These are phyloP conservation scores for Hermanozyma aechmeae DNA, from an alignment of 805 yeast species.

Conservation along the genomic window DNA sequence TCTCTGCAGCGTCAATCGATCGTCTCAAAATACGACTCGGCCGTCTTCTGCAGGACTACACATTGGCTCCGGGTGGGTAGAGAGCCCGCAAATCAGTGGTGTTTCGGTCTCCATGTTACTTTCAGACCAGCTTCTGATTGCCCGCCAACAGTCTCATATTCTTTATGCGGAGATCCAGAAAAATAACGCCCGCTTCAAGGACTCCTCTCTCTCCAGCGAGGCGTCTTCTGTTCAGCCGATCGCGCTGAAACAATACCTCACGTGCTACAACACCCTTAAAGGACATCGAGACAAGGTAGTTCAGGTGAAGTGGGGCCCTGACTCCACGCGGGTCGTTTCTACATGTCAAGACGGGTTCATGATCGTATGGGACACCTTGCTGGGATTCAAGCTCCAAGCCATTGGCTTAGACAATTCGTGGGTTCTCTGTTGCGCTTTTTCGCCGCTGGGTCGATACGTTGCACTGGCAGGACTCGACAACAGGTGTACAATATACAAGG, in stretches of 20 bases:
- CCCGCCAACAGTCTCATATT: constrained; percentile 37
- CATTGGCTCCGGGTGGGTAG: no score
- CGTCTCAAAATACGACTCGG: no score
- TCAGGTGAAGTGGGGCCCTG: constrained; percentile 58
- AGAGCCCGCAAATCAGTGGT: no score
- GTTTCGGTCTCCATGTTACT: no score
- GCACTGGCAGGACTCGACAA: constrained; percentile 85
- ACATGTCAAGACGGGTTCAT: constrained; percentile 85
- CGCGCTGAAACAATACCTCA: constrained; percentile 17
- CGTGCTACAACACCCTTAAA: constrained; percentile 28
- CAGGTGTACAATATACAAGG: constrained; percentile 59
- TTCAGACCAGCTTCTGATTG: constrained; percentile 9
- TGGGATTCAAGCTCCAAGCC: constrained; percentile 64
- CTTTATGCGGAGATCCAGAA: constrained; percentile 43
- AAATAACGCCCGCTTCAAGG: constrained; percentile 32
- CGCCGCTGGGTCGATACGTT: constrained; percentile 55
- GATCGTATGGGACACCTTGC: constrained; percentile 72
- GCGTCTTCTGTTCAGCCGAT: constrained; percentile 23
- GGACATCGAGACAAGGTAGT: constrained; percentile 74
- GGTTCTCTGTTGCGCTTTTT: constrained; percentile 67
- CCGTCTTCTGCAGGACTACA: no score
- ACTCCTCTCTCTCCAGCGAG: constrained; percentile 35
- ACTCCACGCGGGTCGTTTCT: constrained; percentile 51
- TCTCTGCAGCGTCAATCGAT: no score
- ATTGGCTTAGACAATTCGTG: constrained; percentile 68